These are phyloP conservation scores for Candida glucosophila DNA, from an alignment of 1,139 yeast genomes.

Conservation along the genomic window DNA sequence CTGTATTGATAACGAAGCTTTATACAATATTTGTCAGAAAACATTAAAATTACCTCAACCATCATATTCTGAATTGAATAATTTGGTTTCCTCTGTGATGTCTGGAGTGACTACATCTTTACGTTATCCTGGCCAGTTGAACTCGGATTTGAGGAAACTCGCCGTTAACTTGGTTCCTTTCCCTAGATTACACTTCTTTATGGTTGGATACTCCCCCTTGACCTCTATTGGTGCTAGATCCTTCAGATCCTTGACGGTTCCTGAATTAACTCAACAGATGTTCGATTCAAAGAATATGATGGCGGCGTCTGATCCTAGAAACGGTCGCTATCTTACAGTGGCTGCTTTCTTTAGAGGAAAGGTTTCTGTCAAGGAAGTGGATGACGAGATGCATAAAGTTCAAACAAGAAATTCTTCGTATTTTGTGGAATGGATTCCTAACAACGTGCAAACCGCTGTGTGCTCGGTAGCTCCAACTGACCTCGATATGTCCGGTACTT, in stretches of 20 bases:
- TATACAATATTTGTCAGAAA: constrained; percentile 79
- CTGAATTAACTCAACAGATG: constrained; percentile 89
- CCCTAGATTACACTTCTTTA: constrained; percentile 90
- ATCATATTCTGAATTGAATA: constrained; percentile 67
- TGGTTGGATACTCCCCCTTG: constrained; percentile 91
- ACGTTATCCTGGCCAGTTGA: constrained; percentile 91
- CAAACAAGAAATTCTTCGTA: constrained; percentile 74
- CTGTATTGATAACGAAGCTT: constrained; percentile 91
- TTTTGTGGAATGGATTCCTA: constrained; percentile 96
- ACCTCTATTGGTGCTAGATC: constrained; percentile 73
- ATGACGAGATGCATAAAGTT: constrained; percentile 82
- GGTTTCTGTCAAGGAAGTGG: constrained; percentile 86
- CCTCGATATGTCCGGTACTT: constrained; percentile 83
- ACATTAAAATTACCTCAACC: constrained; percentile 79
- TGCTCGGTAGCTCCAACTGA: constrained; percentile 86
- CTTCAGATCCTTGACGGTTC: constrained; percentile 77
- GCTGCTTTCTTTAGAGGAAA: constrained; percentile 93
- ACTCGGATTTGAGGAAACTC: constrained; percentile 82
- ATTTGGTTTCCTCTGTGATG: constrained; percentile 82
- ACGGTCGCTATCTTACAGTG: constrained; percentile 88
- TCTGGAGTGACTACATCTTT: constrained; percentile 85
- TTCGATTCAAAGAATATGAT: constrained; percentile 88
- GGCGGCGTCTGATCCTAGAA: constrained; percentile 91
- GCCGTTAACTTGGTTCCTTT: constrained; percentile 92
- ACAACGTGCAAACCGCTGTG: constrained; percentile 89